These are phyloP conservation scores for Pseudozyma tsukubaensis DNA, from an alignment of 1,284 basidiomycete species.

Conservation along the genomic window DNA sequence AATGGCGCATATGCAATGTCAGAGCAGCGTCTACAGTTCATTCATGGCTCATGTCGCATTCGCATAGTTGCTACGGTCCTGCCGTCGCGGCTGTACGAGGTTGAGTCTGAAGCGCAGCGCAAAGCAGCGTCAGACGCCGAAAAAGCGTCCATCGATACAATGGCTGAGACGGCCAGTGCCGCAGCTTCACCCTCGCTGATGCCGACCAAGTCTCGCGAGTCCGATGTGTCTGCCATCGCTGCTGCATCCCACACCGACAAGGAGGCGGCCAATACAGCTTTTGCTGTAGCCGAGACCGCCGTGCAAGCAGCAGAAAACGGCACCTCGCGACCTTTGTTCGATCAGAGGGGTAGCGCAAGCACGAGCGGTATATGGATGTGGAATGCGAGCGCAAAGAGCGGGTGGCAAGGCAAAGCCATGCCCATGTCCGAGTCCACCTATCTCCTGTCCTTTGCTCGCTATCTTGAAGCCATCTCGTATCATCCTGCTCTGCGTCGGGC, in stretches of 20 bases:
- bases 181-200: conserved; percentile 9
- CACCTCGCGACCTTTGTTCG: conserved; percentile 30
- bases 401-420: conserved; percentile 42
- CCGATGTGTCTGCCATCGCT: conserved; percentile 51
- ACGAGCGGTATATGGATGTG: conserved; percentile 55
- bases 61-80: conserved; percentile 44
- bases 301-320: conserved; percentile 48
- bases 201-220: conserved; percentile 31
- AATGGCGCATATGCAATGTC: conserved; percentile 31
- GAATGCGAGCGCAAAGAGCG: conserved; percentile 49
- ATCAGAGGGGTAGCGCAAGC: conserved; percentile 27
- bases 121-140: conserved; percentile 8
- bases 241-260: conserved; percentile 48
- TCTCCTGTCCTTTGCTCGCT: conserved; percentile 58
- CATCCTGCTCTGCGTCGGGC: conserved; percentile 51
- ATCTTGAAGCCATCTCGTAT: conserved; percentile 58
- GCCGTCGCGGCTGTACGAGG: conserved; percentile 29
- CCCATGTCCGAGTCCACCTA: conserved; percentile 60
- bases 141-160: not conserved
- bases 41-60: conserved; percentile 51
- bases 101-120: conserved; percentile 1
- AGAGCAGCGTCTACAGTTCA: conserved; percentile 47
- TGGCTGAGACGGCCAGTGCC: conserved; percentile 1
- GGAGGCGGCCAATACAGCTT: conserved; percentile 51
- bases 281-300: conserved; percentile 55